Evolutionary conservation across 73 alveolate genomes (phyloP), one percentile per base, ranked within the genome.

Genomic region (Stentor roeselii): DNA sequence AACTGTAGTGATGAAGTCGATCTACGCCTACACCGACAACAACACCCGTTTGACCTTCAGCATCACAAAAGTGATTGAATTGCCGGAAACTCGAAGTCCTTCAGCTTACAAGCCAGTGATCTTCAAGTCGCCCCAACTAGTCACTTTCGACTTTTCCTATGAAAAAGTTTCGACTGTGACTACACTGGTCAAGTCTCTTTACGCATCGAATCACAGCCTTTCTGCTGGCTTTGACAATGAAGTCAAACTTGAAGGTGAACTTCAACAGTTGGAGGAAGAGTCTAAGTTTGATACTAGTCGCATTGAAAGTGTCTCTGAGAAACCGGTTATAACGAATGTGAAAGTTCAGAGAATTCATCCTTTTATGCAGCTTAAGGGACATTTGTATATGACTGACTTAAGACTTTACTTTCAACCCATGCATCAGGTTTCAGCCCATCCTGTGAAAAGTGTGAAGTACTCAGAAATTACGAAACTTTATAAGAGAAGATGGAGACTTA

Each of bases 321-420:
- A 95, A 31, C 74, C 74, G 86, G 90, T 97, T 39, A 78, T 96
- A 11, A 83, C 93, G 39, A 90, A 88, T 61, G 82, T 96, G 83
- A 87, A 88, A 32, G 99, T 96, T 21, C 93, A 96, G 60, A 92
- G 94, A 89, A 89, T 97, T 84, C 86, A 94, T 58, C 99, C 99
- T 39, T 87, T 97, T 88, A 92, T 95, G 35, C 86, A 92, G 59
- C 86, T 93, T 0, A 94, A 93, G 67, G 99, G 99, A 2, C 86
- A 94, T 86, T 83, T 97, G 78, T 95, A 91, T 90, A 42, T 95
- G 3, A 97, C 99, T 2, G 93, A 95, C 86, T 93, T 89, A 86
- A 92, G 96, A 82, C 89, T 97, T 0, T 97, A 97, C 84, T 97
- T 97, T 95, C 93, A 97, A 82, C 99, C 99, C 4, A 90, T 93